Evolutionary conservation across 2,329 filamentous ascomycete species (phyloP).

Genomic region (Beauveria scarabaeidicola): DNA sequence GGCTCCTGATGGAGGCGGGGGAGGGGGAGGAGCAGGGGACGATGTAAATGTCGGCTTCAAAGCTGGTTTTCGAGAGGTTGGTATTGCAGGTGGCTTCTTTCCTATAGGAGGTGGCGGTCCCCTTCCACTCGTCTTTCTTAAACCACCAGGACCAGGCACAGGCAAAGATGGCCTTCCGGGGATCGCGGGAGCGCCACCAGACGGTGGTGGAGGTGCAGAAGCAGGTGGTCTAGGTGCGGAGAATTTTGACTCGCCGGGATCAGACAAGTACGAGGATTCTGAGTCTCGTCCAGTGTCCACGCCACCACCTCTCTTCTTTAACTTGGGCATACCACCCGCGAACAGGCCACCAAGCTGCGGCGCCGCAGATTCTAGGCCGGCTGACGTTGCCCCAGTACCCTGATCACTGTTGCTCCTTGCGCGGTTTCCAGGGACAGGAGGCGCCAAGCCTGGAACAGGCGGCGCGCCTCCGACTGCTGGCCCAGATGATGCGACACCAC

Average conservation of each 20-base stretch:
- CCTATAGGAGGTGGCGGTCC: constrained; percentile 71
- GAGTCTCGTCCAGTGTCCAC: constrained; percentile 55
- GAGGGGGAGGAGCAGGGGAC: constrained; percentile 29
- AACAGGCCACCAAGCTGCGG: constrained; percentile 85
- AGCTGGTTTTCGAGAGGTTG: constrained; percentile 51
- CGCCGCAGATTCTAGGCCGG: constrained; percentile 42
- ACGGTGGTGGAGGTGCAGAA: constrained; percentile 49
- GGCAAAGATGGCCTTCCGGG: constrained; percentile 46
- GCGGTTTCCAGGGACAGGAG: constrained; percentile 62
- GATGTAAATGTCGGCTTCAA: constrained; percentile 24
- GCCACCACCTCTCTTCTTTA: constrained; percentile 78
- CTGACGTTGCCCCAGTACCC: constrained; percentile 36
- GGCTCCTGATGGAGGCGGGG: constrained; percentile 31
- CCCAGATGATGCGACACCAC: constrained; percentile 32
- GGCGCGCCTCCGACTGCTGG: constrained; percentile 68
- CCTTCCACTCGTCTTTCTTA: constrained; percentile 54
- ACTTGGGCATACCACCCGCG: constrained; percentile 88
- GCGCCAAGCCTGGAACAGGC: constrained; percentile 68
- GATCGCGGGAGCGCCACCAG: constrained; percentile 48
- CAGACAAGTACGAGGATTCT: constrained; percentile 69
- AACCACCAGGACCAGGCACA: constrained; percentile 36
- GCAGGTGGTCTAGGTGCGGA: constrained; percentile 38
- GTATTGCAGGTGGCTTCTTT: constrained; percentile 63
- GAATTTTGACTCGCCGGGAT: constrained; percentile 47
- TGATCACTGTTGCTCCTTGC: constrained; percentile 79